phyloP scores from a whole-genome alignment of 2,329 filamentous ascomycete genomes.

The Helotiales sp. region DNA sequence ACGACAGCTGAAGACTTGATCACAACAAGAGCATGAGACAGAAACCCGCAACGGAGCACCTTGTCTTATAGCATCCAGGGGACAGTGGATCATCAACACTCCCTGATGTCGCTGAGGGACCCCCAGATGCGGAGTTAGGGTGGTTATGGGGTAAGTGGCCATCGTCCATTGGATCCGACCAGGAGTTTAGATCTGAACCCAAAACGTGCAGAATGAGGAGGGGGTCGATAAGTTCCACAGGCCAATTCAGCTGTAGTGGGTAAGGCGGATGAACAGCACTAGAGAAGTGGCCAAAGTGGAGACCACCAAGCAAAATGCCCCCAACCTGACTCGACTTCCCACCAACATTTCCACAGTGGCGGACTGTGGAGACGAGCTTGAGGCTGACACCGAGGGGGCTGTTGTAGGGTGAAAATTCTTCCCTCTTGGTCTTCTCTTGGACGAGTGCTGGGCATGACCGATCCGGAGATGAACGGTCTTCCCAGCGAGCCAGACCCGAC shows the following conservation, averaged over 20 bases:
- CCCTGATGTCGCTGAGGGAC: not conserved
- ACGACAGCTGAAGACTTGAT: not conserved
- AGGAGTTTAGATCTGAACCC: no score
- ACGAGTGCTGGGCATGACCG: not conserved
- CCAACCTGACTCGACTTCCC: not conserved
- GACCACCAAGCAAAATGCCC: no score
- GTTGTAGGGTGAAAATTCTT: not conserved
- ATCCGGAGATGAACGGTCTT: no score
- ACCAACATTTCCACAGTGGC: not conserved
- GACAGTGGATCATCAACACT: not conserved
- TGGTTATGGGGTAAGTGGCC: no score
- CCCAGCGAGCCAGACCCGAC: no score
- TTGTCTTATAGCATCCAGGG: not conserved
- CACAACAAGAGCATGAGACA: not conserved
- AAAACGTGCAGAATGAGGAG: no score
- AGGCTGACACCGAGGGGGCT: no score
- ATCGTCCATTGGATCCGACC: no score
- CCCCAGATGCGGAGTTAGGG: conserved; percentile 1
- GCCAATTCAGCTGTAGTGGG: no score
- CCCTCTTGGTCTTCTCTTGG: not conserved
- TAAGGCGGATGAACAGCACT: no score
- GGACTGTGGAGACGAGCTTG: not conserved
- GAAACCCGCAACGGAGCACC: not conserved
- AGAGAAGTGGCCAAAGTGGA: no score
- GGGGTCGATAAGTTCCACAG: no score